Evolutionary conservation across 768 basidiomycete species (phyloP).

Genomic region (Flagelloscypha sp.): DNA sequence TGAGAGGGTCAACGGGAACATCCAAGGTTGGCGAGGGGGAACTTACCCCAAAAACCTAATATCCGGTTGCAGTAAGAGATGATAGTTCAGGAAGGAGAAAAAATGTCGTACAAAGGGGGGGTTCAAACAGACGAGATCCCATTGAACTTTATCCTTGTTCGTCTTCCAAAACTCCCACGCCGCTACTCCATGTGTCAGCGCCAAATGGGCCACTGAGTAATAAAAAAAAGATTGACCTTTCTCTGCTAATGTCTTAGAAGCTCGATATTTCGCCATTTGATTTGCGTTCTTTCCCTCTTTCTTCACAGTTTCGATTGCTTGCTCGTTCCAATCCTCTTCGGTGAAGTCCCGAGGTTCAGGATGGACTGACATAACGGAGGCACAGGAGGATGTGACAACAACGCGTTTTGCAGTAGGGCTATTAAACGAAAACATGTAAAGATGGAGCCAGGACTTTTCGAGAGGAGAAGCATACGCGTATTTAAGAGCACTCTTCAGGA

Average conservation of each 20-base stretch:
- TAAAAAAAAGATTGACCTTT: constrained; percentile 21
- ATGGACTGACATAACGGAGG: constrained; percentile 29
- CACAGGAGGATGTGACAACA: constrained; percentile 53
- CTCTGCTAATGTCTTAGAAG: constrained; percentile 56
- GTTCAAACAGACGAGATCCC: constrained; percentile 31
- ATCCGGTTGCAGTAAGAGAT: neutral
- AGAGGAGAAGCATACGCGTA: constrained; percentile 28
- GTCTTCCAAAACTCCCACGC: constrained; percentile 41
- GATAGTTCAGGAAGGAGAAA: neutral
- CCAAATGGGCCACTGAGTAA: neutral
- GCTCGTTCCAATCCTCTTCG: constrained; percentile 55
- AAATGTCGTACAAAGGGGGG: constrained; percentile 28
- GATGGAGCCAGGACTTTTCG: neutral
- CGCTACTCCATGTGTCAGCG: constrained; percentile 19
- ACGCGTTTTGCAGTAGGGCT: constrained; percentile 43
- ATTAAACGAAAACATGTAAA: too few relatives aligned
- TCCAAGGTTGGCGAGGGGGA: too few relatives aligned
- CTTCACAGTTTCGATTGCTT: constrained; percentile 35
- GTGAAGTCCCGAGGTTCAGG: constrained; percentile 23
- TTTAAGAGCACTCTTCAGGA: constrained; percentile 33
- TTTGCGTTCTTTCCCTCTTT: constrained; percentile 40
- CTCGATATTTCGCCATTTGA: constrained; percentile 37
- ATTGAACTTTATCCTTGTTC: constrained; percentile 23
- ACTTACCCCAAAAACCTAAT: constrained; percentile 24
- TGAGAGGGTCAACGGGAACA: neutral